Conservation (phyloP, 2,329 filamentous ascomycete species). For the Penicillium sp. region DNA sequence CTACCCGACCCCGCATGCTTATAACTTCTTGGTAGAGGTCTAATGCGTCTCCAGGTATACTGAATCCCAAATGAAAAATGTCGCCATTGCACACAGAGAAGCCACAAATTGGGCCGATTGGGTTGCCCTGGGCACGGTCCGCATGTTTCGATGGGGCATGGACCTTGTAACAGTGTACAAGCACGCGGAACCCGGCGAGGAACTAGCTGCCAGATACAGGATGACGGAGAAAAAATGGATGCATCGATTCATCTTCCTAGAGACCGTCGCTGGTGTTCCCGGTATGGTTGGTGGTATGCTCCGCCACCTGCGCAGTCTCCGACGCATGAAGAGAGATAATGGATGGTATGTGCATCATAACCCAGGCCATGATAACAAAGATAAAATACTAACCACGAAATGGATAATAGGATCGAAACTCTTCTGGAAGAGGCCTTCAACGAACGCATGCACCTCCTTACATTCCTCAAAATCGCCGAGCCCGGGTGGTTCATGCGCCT, state of each 20-base stretch:
- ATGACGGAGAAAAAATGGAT: constrained; percentile 90
- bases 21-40: not conserved
- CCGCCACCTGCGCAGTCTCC: constrained; percentile 79
- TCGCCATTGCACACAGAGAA: constrained; percentile 75
- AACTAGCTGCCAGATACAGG: constrained; percentile 54
- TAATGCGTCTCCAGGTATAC: constrained; percentile 58
- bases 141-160: constrained; percentile 74
- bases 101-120: constrained; percentile 73
- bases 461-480: constrained; percentile 87
- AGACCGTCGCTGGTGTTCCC: constrained; percentile 90
- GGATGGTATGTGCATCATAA: constrained; percentile 61
- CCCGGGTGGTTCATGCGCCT: constrained; percentile 87
- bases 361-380: not conserved
- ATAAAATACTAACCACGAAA: not conserved
- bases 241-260: constrained; percentile 86
- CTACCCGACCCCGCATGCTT: not conserved
- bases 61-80: constrained; percentile 71
- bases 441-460: constrained; percentile 89
- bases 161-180: constrained; percentile 79
- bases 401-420: constrained; percentile 72
- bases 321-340: constrained; percentile 86
- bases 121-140: constrained; percentile 74
- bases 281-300: constrained; percentile 98
- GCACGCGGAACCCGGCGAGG: constrained; percentile 60
- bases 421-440: constrained; percentile 89